phyloP scores from a whole-genome alignment of 225 moss, liverwort and hornwort species.

The Polytrichum formosum region DNA sequence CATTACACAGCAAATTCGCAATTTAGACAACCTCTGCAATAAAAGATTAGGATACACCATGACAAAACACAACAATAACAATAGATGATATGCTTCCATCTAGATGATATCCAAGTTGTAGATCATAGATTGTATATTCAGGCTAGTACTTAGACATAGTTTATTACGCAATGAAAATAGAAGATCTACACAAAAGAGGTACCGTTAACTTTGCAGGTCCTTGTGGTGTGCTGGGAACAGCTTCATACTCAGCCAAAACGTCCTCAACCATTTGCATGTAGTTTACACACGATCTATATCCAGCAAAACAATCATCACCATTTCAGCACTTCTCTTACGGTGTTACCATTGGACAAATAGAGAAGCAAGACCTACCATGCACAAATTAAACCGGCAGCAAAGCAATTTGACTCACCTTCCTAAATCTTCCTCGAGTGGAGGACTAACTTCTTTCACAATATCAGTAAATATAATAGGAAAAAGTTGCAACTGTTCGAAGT shows the following conservation, averaged over 20 bases:
- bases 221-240: slow-evolving; percentile 20
- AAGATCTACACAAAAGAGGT: slow-evolving; percentile 12
- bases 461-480: slow-evolving; percentile 67
- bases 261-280: slow-evolving; percentile 49
- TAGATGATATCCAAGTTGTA: too few relatives aligned
- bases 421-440: slow-evolving; percentile 47
- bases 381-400: not conserved
- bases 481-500: slow-evolving; percentile 62
- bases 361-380: too few relatives aligned
- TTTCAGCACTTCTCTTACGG: too few relatives aligned
- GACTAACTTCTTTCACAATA: slow-evolving; percentile 36
- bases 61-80: too few relatives aligned
- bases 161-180: not conserved
- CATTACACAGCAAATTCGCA: not conserved
- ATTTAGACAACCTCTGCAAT: too few relatives aligned
- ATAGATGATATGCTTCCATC: too few relatives aligned
- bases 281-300: slow-evolving; percentile 38
- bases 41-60: too few relatives aligned
- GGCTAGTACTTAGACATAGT: too few relatives aligned
- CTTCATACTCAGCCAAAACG: slow-evolving; percentile 35
- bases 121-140: too few relatives aligned
- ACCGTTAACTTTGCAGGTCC: slow-evolving; percentile 29
- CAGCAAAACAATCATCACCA: not conserved
- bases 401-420: slow-evolving; percentile 46
- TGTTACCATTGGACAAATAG: too few relatives aligned